A percentile compares a stretch with the other conserved stretches of the same genome.
Evolutionary conservation across 202 grass and related monocot species (phyloP).

Genomic region (Panicum hallii): DNA sequence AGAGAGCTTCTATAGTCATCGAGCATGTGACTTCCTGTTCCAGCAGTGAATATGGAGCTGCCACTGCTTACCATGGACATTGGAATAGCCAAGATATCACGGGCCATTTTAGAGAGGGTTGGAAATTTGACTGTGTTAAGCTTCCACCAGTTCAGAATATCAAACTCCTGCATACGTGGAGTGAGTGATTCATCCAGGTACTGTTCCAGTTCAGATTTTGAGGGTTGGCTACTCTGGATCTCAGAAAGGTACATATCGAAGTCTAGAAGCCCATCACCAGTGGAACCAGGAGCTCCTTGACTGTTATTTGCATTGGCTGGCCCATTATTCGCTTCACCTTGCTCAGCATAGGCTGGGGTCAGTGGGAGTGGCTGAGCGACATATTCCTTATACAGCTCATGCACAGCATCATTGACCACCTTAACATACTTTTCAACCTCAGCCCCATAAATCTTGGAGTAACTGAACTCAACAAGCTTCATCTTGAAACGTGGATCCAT

Average conservation of each 20-base stretch:
- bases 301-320: constrained; percentile 26
- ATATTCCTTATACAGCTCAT: constrained; percentile 87
- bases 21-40: constrained; percentile 69
- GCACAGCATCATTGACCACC: constrained; percentile 75
- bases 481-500: constrained; percentile 99
- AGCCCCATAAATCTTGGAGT: constrained; percentile 85
- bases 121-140: constrained; percentile 86
- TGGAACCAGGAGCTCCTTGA: constrained; percentile 26
- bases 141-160: constrained; percentile 94
- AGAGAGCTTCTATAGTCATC: constrained; percentile 91
- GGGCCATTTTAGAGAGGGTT: constrained; percentile 81
- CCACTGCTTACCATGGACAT: constrained; percentile 70
- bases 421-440: constrained; percentile 79
- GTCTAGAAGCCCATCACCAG: constrained; percentile 70
- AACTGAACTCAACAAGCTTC: constrained; percentile 96
- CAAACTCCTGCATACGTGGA: constrained; percentile 83
- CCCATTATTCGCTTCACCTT: constrained; percentile 46
- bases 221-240: constrained; percentile 66
- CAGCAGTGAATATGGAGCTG: constrained; percentile 62
- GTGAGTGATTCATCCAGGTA: constrained; percentile 87
- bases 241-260: constrained; percentile 94
- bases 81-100: constrained; percentile 86
- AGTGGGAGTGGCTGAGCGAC: constrained; percentile 59
- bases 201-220: constrained; percentile 85
- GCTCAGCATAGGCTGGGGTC: constrained; percentile 63